Evolutionary conservation across 441 rosid species (phyloP).

Genomic region (Syzygium syzygioides): DNA sequence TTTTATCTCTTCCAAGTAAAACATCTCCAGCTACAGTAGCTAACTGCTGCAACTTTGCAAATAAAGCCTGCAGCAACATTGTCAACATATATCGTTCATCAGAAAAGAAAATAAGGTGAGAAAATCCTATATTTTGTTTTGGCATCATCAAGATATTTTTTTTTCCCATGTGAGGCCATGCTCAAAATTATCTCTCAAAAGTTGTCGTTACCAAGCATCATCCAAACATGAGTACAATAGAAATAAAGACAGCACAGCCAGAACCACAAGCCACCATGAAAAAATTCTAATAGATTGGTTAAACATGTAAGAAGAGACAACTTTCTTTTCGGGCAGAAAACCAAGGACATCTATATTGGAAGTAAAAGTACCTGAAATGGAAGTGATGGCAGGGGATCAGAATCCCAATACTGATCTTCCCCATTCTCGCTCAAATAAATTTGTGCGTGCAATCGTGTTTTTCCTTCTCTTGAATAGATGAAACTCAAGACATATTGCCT

Average conservation of each 20-base stretch:
- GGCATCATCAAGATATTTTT: not conserved
- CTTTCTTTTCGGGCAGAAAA: not conserved
- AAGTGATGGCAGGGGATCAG: slow-evolving; percentile 75
- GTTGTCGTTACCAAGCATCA: not conserved
- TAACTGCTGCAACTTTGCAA: slow-evolving; percentile 89
- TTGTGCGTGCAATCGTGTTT: slow-evolving; percentile 67
- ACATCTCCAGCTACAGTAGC: slow-evolving; percentile 95
- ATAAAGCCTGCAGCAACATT: slow-evolving; percentile 63
- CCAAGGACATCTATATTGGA: not conserved
- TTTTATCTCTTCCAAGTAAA: slow-evolving; percentile 78
- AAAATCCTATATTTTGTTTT: not conserved
- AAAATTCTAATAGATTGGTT: not conserved
- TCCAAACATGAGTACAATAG: not conserved
- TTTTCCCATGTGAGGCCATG: not conserved
- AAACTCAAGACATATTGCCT: slow-evolving; percentile 90
- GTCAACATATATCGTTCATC: not conserved
- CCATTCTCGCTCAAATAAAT: slow-evolving; percentile 59
- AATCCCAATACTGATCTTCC: slow-evolving; percentile 50
- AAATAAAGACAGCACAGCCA: not conserved
- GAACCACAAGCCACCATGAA: not conserved
- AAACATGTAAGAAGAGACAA: not conserved
- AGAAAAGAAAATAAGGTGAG: not conserved
- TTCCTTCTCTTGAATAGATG: slow-evolving; percentile 91
- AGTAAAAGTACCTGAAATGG: slow-evolving; percentile 76
- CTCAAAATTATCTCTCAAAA: not conserved